These are phyloP conservation scores for Tricholoma sp. DNA, from an alignment of 768 basidiomycete genomes.

Conservation along the genomic window DNA sequence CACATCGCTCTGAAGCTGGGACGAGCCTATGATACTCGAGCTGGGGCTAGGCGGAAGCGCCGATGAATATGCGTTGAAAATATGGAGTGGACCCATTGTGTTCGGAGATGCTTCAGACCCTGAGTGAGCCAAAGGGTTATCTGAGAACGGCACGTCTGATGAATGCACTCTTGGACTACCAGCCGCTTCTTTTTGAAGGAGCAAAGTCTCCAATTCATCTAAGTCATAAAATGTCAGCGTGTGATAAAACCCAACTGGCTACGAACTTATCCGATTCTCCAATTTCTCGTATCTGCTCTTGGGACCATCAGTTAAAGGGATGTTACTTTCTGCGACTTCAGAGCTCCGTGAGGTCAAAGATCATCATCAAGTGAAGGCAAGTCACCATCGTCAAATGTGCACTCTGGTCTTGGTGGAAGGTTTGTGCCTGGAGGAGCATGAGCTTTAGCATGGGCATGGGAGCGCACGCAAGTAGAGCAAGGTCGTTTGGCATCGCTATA, in stretches of 20 bases:
- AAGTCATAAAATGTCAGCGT: slow-evolving; percentile 1
- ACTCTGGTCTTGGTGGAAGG: slow-evolving; percentile 55
- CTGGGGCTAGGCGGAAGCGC: slow-evolving; percentile 4
- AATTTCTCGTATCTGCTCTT: slow-evolving; percentile 59
- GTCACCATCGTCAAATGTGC: slow-evolving; percentile 73
- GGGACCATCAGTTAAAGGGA: slow-evolving; percentile 40
- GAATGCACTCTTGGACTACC: slow-evolving; percentile 6
- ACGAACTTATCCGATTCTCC: slow-evolving; percentile 65
- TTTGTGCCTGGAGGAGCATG: slow-evolving; percentile 55
- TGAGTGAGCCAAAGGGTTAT: background rate
- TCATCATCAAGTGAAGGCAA: slow-evolving; percentile 1
- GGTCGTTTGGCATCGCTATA: slow-evolving; percentile 69
- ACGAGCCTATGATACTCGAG: slow-evolving; percentile 1
- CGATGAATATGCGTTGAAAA: slow-evolving; percentile 7
- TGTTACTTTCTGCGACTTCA: slow-evolving; percentile 37
- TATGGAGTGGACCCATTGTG: background rate
- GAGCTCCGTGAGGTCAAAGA: background rate
- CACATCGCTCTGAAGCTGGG: slow-evolving; percentile 11
- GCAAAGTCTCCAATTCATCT: slow-evolving; percentile 68
- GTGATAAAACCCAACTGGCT: background rate
- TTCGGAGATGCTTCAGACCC: background rate
- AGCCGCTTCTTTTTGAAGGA: slow-evolving; percentile 48
- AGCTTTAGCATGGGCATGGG: slow-evolving; percentile 62
- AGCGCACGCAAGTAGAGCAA: slow-evolving; percentile 72
- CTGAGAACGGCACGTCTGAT: slow-evolving; percentile 5